Conservation (phyloP, 768 basidiomycete genomes). For the Chalciporus pseudorubinellus region DNA sequence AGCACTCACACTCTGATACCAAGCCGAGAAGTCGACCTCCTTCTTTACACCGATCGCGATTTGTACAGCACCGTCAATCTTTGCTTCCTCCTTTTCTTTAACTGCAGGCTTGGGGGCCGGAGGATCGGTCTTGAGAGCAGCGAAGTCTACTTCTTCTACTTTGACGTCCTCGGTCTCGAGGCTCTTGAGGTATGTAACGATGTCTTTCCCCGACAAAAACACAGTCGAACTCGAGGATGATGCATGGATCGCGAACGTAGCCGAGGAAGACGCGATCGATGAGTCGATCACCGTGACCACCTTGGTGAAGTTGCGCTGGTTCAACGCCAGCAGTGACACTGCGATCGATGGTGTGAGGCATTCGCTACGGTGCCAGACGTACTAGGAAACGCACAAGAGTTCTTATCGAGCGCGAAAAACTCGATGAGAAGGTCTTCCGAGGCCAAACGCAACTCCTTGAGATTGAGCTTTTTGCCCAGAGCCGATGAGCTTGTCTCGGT, state of each 20-base stretch:
- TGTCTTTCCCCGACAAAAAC: constrained; percentile 77
- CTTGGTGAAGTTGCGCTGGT: constrained; percentile 59
- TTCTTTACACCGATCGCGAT: constrained; percentile 95
- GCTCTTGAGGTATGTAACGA: constrained; percentile 65
- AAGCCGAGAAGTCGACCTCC: constrained; percentile 89
- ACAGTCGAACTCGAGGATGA: constrained; percentile 67
- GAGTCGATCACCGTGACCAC: constrained; percentile 76
- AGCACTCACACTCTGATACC: constrained; percentile 82
- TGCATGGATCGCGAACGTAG: constrained; percentile 74
- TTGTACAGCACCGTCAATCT: constrained; percentile 85
- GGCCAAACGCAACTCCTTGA: constrained; percentile 88
- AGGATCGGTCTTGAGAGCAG: constrained; percentile 51
- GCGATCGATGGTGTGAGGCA: constrained; percentile 10
- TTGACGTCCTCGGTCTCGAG: constrained; percentile 67
- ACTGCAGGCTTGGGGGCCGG: constrained; percentile 33
- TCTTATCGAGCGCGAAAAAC: constrained; percentile 81
- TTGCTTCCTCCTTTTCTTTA: constrained; percentile 71
- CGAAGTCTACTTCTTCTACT: constrained; percentile 73
- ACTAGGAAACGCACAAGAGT: constrained; percentile 64
- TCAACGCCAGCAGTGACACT: constrained; percentile 85
- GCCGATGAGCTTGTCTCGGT: constrained; percentile 80
- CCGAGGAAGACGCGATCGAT: constrained; percentile 63
- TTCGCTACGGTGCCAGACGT: not conserved
- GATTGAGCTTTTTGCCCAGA: constrained; percentile 72
- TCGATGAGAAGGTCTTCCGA: constrained; percentile 82